phyloP scores from a whole-genome alignment of 148 eudicot genomes.

The Rheum nobile region DNA sequence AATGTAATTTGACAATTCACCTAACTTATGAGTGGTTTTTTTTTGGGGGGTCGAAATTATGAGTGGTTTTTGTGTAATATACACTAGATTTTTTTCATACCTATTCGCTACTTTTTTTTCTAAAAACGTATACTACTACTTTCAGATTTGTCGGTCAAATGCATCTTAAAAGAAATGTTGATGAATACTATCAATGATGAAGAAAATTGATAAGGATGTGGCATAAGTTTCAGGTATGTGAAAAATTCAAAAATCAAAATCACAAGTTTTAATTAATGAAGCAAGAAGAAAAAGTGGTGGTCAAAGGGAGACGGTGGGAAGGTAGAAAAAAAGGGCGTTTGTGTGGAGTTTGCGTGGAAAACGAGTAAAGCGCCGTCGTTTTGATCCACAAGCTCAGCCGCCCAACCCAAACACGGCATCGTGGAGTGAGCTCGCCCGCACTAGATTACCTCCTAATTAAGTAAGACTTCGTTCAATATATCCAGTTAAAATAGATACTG shows the following conservation, averaged over 20 bases:
- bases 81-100: too few relatives aligned
- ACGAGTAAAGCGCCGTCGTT: conserved; percentile 7
- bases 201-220: neutral
- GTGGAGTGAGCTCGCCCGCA: neutral
- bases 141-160: too few relatives aligned
- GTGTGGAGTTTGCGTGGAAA: neutral
- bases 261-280: neutral
- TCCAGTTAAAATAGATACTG: too few relatives aligned
- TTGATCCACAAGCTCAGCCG: neutral
- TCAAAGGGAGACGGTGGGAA: conserved; percentile 6
- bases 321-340: neutral
- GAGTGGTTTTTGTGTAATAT: too few relatives aligned
- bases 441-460: neutral
- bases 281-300: neutral
- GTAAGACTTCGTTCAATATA: too few relatives aligned
- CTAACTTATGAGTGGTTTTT: too few relatives aligned
- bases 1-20: too few relatives aligned
- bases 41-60: too few relatives aligned
- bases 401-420: neutral
- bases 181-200: too few relatives aligned
- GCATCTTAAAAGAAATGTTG: too few relatives aligned
- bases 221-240: neutral
- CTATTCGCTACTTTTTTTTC: too few relatives aligned
- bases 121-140: too few relatives aligned
- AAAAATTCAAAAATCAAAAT: neutral